A percentile compares a stretch with the other conserved stretches of the same genome.
Conservation (phyloP, 2,329 filamentous ascomycete genomes). For the Neonectria faginata region DNA sequence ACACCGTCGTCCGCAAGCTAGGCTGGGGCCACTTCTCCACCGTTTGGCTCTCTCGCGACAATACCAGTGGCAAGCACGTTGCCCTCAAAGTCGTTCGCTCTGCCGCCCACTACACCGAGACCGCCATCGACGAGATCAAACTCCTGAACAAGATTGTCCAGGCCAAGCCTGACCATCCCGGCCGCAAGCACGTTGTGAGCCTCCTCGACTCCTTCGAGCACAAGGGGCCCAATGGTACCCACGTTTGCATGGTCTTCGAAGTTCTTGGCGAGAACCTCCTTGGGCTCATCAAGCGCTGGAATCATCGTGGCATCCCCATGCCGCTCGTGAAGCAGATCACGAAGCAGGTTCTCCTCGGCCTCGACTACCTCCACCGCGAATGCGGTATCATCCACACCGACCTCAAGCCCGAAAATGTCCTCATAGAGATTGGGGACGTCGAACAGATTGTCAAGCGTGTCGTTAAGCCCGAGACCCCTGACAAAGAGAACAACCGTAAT, state of each 20-base stretch:
- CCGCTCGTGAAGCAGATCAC: conserved; percentile 98
- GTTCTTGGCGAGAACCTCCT: conserved; percentile 95
- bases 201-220: conserved; percentile 97
- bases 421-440: conserved; percentile 98
- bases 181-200: conserved; percentile 94
- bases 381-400: conserved; percentile 99
- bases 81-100: conserved; percentile 98
- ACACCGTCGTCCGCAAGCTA: conserved; percentile 94
- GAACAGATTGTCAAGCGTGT: conserved; percentile 98
- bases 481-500: conserved; percentile 92
- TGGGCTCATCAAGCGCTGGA: conserved; percentile 97
- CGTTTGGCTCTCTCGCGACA: conserved; percentile 87
- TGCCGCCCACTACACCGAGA: conserved; percentile 98
- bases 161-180: conserved; percentile 93
- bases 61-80: conserved; percentile 90
- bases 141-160: conserved; percentile 96
- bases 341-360: conserved; percentile 93
- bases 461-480: conserved; percentile 80
- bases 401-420: conserved; percentile 95
- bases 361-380: conserved; percentile 97
- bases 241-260: conserved; percentile 99
- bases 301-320: conserved; percentile 97
- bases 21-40: conserved; percentile 99
- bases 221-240: conserved; percentile 94
- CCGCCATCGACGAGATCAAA: conserved; percentile 98